Evolutionary conservation across 2,329 filamentous ascomycete genomes (phyloP).

Genomic region (Apiospora pterosperma): DNA sequence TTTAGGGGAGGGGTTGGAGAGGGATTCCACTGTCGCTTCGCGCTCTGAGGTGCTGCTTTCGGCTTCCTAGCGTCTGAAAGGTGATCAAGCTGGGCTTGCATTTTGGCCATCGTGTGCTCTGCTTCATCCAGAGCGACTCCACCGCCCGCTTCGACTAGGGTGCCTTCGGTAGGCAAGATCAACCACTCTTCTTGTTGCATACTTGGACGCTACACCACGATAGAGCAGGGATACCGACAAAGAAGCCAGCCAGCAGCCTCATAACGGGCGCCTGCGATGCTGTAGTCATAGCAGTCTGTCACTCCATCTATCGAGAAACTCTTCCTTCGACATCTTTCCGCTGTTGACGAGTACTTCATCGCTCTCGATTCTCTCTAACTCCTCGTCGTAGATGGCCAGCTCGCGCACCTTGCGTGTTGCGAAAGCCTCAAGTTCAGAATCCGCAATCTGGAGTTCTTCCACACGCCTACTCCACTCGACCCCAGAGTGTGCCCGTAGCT

Average conservation of each 20-base stretch:
- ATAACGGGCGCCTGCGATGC: no score
- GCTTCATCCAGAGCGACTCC: no score
- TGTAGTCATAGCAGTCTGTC: not conserved
- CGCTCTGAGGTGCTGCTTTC: not conserved
- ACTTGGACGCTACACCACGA: no score
- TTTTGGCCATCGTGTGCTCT: no score
- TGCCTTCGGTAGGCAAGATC: no score
- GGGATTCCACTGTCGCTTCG: not conserved
- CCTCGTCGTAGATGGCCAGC: not conserved
- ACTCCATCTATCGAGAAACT: not conserved
- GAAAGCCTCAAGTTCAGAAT: not conserved
- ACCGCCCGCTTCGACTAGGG: no score
- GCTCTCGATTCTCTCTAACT: not conserved
- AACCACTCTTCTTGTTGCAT: no score
- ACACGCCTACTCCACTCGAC: not conserved
- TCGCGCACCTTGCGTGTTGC: not conserved
- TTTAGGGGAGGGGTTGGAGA: not conserved
- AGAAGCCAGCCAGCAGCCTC: no score
- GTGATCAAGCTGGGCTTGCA: not conserved
- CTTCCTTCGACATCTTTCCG: not conserved
- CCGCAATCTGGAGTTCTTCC: not conserved
- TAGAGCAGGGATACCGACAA: no score
- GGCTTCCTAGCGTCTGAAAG: not conserved
- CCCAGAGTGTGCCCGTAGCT: not conserved
- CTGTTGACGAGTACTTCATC: not conserved